These are phyloP conservation scores for Rhizopogon vesiculosus DNA, from an alignment of 768 basidiomycete genomes.

Conservation along the genomic window DNA sequence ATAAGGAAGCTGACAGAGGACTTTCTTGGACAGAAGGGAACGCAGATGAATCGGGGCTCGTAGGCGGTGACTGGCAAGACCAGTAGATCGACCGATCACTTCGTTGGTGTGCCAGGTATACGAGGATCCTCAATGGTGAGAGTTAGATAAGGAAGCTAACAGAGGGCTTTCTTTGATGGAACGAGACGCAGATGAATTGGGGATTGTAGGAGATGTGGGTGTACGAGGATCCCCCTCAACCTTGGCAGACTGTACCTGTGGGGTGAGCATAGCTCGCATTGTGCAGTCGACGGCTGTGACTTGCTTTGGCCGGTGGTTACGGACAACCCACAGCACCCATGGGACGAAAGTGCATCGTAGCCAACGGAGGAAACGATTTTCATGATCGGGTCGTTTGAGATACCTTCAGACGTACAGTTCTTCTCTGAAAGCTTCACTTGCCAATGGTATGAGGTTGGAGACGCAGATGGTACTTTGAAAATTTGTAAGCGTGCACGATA, in stretches of 20 bases:
- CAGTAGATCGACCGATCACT: slow-evolving; percentile 4
- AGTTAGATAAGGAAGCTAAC: slow-evolving; percentile 4
- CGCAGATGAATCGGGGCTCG: neutral
- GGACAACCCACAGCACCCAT: neutral
- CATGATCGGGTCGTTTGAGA: slow-evolving; percentile 12
- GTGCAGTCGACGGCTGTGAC: neutral
- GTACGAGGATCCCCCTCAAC: too few relatives aligned
- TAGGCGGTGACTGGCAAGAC: slow-evolving; percentile 8
- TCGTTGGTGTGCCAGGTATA: neutral
- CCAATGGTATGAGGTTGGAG: slow-evolving; percentile 17
- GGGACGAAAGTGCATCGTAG: neutral
- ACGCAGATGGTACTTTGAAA: slow-evolving; percentile 4
- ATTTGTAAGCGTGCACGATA: neutral
- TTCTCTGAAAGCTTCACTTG: slow-evolving; percentile 22
- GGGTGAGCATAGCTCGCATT: neutral
- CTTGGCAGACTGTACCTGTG: neutral
- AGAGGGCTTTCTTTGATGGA: slow-evolving; percentile 4
- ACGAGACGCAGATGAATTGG: neutral
- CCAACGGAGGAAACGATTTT: too few relatives aligned
- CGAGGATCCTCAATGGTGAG: neutral
- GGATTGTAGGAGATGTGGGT: neutral
- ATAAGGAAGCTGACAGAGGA: slow-evolving; percentile 5
- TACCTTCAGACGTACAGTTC: slow-evolving; percentile 25
- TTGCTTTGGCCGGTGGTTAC: neutral
- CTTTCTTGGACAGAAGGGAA: slow-evolving; percentile 3